Conservation (phyloP, 305 asterid species). For the Rubia occidens region DNA sequence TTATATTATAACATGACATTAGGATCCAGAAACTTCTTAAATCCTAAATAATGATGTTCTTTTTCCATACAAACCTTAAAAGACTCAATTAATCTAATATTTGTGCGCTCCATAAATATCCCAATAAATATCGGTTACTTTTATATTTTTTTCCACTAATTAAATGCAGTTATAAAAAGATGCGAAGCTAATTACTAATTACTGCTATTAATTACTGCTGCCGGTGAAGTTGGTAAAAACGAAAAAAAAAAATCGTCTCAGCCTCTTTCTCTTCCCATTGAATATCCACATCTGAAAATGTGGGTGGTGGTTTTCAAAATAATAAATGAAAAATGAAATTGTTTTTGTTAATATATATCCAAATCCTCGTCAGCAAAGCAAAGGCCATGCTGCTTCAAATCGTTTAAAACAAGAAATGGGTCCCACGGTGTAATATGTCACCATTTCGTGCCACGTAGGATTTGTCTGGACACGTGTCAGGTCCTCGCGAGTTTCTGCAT, state of each 20-base stretch:
- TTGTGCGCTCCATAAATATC: background rate
- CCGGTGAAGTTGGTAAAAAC: background rate
- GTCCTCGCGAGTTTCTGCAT: constrained; percentile 2
- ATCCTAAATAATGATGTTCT: background rate
- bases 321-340: too few species aligned
- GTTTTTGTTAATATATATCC: background rate
- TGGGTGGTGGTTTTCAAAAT: too few species aligned
- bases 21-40: background rate
- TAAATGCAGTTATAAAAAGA: background rate
- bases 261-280: background rate
- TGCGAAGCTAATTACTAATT: background rate
- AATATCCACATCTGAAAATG: background rate
- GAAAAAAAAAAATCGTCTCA: background rate
- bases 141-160: background rate
- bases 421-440: background rate
- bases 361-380: background rate
- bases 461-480: constrained; percentile 16
- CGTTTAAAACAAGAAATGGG: constrained; percentile 3
- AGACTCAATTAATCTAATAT: background rate
- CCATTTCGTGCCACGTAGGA: constrained; percentile 14
- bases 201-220: background rate
- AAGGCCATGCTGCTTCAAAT: constrained; percentile 3
- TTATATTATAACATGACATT: too few species aligned
- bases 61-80: background rate
- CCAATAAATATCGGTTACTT: background rate